Evolutionary conservation across 2,329 filamentous ascomycete species (phyloP).

Genomic region (Chaetomiaceae sp.): DNA sequence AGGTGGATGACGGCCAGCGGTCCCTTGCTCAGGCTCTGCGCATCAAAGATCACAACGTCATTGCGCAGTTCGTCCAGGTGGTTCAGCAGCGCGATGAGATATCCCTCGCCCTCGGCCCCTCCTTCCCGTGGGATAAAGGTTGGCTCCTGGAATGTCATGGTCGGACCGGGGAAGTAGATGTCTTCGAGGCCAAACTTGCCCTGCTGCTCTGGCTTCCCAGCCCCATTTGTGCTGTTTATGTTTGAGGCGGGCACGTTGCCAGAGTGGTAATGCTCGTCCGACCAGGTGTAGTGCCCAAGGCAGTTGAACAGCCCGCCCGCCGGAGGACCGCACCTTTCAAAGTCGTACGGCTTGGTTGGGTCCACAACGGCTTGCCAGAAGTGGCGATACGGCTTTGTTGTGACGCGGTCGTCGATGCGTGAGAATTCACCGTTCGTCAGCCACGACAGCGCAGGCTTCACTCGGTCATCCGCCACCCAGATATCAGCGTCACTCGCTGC

Average conservation of each 20-base stretch:
- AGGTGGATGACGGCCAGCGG: constrained; percentile 39
- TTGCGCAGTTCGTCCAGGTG: constrained; percentile 42
- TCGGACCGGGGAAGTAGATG: constrained; percentile 41
- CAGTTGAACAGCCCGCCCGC: constrained; percentile 43
- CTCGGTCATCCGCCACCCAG: constrained; percentile 31
- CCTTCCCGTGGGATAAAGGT: constrained; percentile 44
- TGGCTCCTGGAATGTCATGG: constrained; percentile 48
- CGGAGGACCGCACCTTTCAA: constrained; percentile 39
- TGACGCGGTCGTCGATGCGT: constrained; percentile 44
- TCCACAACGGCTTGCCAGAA: constrained; percentile 42
- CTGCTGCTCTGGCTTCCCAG: constrained; percentile 15
- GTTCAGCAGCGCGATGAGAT: constrained; percentile 43
- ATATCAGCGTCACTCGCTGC: constrained; percentile 14
- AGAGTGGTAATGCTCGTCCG: constrained; percentile 20
- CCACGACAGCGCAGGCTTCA: constrained; percentile 34
- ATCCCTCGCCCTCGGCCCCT: constrained; percentile 46
- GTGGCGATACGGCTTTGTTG: constrained; percentile 40
- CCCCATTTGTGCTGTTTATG: background rate
- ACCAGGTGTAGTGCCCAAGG: constrained; percentile 42
- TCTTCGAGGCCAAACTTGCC: constrained; percentile 32
- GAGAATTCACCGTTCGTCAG: constrained; percentile 46
- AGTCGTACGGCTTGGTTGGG: constrained; percentile 38
- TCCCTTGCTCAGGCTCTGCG: constrained; percentile 34
- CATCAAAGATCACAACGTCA: constrained; percentile 41
- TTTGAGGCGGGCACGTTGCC: background rate